phyloP scores from a whole-genome alignment of 2,329 filamentous ascomycete genomes.

The Fusarium cicatricum region DNA sequence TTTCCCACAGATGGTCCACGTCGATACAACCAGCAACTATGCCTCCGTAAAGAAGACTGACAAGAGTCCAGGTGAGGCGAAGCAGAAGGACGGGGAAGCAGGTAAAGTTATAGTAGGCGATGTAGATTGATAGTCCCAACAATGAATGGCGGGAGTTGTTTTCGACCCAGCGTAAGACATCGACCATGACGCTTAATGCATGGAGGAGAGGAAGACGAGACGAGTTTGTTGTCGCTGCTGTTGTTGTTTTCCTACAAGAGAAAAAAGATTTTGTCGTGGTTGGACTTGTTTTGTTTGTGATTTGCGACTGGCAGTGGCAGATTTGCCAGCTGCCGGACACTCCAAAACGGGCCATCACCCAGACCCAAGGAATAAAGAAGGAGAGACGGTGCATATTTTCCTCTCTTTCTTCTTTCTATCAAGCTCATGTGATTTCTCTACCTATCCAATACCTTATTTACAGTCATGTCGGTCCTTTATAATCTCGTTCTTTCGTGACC shows the following conservation, averaged over 20 bases:
- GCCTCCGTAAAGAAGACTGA: too few species aligned
- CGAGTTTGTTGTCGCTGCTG: too few species aligned
- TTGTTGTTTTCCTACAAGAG: neutral
- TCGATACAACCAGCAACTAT: too few species aligned
- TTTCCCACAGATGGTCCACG: too few species aligned
- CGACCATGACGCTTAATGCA: constrained; percentile 8
- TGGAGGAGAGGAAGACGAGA: neutral
- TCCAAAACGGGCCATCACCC: neutral
- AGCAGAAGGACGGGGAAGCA: too few species aligned
- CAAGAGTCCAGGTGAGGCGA: too few species aligned
- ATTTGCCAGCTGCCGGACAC: constrained; percentile 19
- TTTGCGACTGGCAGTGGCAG: constrained; percentile 1
- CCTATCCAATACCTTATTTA: neutral
- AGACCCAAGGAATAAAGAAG: neutral
- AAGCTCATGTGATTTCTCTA: constrained; percentile 5
- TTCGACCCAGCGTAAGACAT: neutral
- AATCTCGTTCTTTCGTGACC: neutral
- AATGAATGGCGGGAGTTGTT: neutral
- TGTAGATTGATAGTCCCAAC: neutral
- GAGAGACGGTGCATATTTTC: neutral
- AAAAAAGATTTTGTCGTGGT: constrained; percentile 2
- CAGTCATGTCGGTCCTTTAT: neutral
- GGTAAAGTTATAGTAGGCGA: too few species aligned
- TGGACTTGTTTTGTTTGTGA: constrained; percentile 9
- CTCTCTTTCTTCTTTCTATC: neutral